Conservation (phyloP, 371 early-diverging fungal species). For the Dinochytrium kinnereticum region DNA sequence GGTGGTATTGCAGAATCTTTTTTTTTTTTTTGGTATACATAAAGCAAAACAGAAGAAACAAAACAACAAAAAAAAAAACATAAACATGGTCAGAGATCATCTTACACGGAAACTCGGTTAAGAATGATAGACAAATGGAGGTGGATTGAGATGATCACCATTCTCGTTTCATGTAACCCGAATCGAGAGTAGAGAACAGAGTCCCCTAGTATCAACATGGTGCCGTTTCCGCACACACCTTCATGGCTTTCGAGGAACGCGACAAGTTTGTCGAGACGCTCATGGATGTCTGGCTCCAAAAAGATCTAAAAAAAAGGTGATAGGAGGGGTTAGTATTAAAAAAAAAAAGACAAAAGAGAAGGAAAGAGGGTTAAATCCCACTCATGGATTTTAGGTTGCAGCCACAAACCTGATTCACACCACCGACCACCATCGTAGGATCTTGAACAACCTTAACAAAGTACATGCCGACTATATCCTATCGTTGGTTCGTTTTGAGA, state of each 20-base stretch:
- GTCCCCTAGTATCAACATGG: constrained; percentile 58
- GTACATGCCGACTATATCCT: constrained; percentile 53
- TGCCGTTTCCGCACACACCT: constrained; percentile 61
- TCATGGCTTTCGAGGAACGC: constrained; percentile 58
- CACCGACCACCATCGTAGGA: constrained; percentile 51
- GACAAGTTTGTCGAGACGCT: constrained; percentile 58
- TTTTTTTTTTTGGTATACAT: not conserved
- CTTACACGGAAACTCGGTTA: too few relatives aligned
- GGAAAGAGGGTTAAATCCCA: too few relatives aligned
- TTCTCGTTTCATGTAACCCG: constrained; percentile 54
- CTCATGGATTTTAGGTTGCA: too few relatives aligned
- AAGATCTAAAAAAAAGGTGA: constrained; percentile 37
- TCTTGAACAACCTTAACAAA: constrained; percentile 50
- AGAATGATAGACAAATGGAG: not conserved
- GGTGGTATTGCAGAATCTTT: constrained; percentile 57
- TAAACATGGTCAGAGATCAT: too few relatives aligned
- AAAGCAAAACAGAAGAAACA: not conserved
- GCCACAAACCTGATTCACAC: constrained; percentile 49
- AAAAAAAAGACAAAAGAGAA: too few relatives aligned
- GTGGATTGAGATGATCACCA: constrained; percentile 37
- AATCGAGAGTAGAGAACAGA: constrained; percentile 56
- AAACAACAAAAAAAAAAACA: not conserved
- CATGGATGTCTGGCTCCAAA: constrained; percentile 48
- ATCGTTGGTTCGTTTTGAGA: not conserved
- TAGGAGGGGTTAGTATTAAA: too few relatives aligned